Conservation (phyloP, 768 basidiomycete genomes). For the Leccinum variicolor region DNA sequence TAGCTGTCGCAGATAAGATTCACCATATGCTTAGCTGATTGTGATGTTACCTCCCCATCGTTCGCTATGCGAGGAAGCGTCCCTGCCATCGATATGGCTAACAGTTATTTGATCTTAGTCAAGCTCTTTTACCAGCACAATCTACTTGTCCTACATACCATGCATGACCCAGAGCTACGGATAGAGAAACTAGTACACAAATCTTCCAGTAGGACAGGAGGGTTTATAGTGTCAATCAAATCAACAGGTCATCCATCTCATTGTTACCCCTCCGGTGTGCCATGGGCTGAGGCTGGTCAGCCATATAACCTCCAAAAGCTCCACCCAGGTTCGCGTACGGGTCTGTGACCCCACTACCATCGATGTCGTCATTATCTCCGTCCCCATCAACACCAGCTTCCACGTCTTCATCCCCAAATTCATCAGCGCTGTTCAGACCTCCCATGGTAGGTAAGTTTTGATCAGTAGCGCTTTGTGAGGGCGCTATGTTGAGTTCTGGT, state of each 20-base stretch:
- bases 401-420: constrained; percentile 23
- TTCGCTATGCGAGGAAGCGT: not conserved
- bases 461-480: constrained; percentile 17
- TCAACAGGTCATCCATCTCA: constrained; percentile 67
- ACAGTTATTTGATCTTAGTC: not conserved
- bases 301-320: constrained; percentile 70
- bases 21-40: constrained; percentile 29
- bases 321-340: constrained; percentile 82
- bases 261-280: constrained; percentile 38
- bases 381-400: constrained; percentile 29
- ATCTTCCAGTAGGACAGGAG: not conserved
- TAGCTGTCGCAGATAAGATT: constrained; percentile 29
- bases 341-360: constrained; percentile 40
- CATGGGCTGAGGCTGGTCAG: constrained; percentile 71
- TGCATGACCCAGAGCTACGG: not conserved
- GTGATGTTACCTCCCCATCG: not conserved
- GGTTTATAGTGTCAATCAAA: constrained; percentile 33
- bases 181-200: constrained; percentile 5
- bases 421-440: constrained; percentile 2
- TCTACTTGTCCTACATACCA: constrained; percentile 9
- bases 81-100: not conserved
- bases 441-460: constrained; percentile 9
- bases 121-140: not conserved
- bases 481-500: constrained; percentile 31
- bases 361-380: constrained; percentile 42